A percentile compares a stretch with the other conserved stretches of the same genome.
Evolutionary conservation across 2,329 filamentous ascomycete genomes (phyloP).

Genomic region (Lasiodiplodia theobromae): DNA sequence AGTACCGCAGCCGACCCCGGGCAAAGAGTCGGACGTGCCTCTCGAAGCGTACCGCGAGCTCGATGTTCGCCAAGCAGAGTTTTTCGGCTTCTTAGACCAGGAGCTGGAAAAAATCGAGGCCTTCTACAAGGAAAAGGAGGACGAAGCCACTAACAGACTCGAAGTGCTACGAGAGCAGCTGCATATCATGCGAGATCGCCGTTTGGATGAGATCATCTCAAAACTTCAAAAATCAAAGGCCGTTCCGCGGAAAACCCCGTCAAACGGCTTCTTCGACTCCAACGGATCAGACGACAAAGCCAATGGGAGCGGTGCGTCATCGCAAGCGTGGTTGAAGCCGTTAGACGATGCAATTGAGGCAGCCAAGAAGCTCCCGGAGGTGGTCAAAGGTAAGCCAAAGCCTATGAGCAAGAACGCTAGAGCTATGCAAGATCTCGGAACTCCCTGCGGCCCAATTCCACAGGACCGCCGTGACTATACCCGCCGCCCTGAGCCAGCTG

Average conservation of each 20-base stretch:
- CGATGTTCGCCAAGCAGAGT: constrained; percentile 79
- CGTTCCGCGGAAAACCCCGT: constrained; percentile 53
- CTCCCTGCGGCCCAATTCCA: constrained; percentile 51
- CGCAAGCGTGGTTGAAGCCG: constrained; percentile 16
- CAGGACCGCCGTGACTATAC: constrained; percentile 52
- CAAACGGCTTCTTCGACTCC: constrained; percentile 27
- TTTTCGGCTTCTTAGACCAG: constrained; percentile 82
- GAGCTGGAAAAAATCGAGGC: constrained; percentile 90
- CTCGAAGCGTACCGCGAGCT: constrained; percentile 68
- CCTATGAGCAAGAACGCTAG: constrained; percentile 19
- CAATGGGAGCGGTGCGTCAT: neutral
- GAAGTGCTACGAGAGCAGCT: constrained; percentile 79
- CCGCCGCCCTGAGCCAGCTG: constrained; percentile 48
- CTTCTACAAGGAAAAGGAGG: constrained; percentile 89
- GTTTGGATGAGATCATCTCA: constrained; percentile 72
- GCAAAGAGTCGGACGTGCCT: constrained; percentile 56
- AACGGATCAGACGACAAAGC: neutral
- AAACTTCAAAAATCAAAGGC: constrained; percentile 53
- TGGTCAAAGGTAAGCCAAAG: constrained; percentile 2
- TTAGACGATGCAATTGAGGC: constrained; percentile 47
- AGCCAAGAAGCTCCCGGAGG: constrained; percentile 39
- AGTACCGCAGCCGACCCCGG: constrained; percentile 35
- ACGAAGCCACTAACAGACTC: constrained; percentile 79
- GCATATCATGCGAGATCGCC: constrained; percentile 88
- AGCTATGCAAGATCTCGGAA: constrained; percentile 43